phyloP scores from a whole-genome alignment of 1,139 yeast species.

The Arxiozyma telluris region DNA sequence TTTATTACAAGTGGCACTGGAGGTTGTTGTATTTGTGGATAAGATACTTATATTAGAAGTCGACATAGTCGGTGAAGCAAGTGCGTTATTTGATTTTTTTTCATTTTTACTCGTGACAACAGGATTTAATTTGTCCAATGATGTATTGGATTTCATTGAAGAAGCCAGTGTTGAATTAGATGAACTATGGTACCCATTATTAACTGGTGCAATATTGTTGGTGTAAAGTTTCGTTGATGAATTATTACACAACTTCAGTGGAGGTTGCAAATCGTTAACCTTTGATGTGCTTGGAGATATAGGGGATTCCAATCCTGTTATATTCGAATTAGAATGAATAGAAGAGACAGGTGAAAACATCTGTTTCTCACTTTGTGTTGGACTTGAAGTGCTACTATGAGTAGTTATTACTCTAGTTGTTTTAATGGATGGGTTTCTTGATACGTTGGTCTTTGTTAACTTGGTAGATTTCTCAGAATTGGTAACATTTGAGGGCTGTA shows the following conservation, averaged over 20 bases:
- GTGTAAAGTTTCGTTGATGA: not conserved
- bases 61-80: not conserved
- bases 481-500: too few species aligned
- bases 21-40: conserved; percentile 2
- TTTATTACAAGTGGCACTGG: conserved; percentile 4
- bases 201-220: not conserved
- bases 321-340: not conserved
- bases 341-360: not conserved
- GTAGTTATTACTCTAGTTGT: not conserved
- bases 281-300: conserved; percentile 1
- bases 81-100: not conserved
- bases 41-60: not conserved
- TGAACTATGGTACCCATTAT: not conserved
- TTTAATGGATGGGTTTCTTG: not conserved
- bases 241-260: not conserved
- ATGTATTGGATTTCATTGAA: not conserved
- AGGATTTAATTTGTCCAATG: not conserved
- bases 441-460: not conserved
- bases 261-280: not conserved
- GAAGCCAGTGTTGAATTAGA: not conserved
- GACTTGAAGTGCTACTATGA: not conserved
- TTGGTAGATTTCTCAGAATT: not conserved
- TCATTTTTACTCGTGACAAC: not conserved
- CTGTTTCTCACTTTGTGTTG: not conserved
- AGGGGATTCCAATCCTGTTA: not conserved